Conservation (phyloP, 306 rosid genomes). For the Prosopis cineraria region DNA sequence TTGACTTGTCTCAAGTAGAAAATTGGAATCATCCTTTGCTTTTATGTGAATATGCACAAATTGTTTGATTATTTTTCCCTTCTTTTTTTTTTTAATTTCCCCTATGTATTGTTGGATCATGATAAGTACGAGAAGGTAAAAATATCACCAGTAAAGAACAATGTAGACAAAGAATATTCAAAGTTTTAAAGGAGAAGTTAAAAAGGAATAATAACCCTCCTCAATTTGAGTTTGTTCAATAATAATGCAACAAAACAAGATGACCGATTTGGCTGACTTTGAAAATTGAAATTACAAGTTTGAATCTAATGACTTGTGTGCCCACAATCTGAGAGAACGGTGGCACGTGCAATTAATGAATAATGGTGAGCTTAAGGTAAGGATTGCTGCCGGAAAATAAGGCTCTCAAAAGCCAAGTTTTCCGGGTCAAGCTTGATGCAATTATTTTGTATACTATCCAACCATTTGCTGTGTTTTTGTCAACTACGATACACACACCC, state of each 20-base stretch:
- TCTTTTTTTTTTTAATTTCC: neutral
- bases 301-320: neutral
- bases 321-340: neutral
- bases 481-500: too few relatives aligned
- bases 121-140: neutral
- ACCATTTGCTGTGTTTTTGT: too few relatives aligned
- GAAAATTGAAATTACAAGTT: neutral
- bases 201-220: neutral
- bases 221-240: neutral
- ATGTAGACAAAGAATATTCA: neutral
- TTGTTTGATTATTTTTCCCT: neutral
- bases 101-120: neutral
- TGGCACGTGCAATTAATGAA: conserved; percentile 26
- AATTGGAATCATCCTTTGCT: conserved; percentile 1
- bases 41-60: neutral
- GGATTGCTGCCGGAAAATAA: conserved; percentile 25
- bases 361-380: conserved; percentile 37
- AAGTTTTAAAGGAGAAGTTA: neutral
- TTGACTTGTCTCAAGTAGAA: neutral
- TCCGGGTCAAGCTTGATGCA: conserved; percentile 4
- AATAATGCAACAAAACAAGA: neutral
- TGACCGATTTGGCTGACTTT: neutral
- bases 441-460: neutral
- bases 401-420: conserved; percentile 28
- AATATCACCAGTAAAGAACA: neutral